Base-by-base conservation (phyloP, 1,139 yeast genomes). In the Debaryomyces sp. region DNA sequence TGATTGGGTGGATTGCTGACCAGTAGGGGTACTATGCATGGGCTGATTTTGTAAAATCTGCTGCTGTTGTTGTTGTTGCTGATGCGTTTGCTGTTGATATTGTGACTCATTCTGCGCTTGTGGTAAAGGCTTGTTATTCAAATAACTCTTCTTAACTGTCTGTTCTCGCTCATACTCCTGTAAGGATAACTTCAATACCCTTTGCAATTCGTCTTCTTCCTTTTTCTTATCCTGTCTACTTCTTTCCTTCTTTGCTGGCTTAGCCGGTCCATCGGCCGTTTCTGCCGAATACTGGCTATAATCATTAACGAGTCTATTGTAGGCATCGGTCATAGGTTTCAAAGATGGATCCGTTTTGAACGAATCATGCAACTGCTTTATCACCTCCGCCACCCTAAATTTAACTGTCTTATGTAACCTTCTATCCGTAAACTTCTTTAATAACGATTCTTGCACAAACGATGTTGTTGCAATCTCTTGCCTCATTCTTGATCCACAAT, bases 401-500 rank as follows among this genome's bases (percentile, higher is more conserved):
- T 89, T 90, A 48, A 94, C 89, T 3, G 85, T 77, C 34, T 73
- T 68, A 67, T 92, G 97, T 33, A 87, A 79, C 42, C 73, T 66
- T 21, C 71, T 65, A 58, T 84, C 89, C 15, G 75, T 77, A 29
- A 89, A 72, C 54, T 85, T 72, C 50, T 75, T 74, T 34, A 83
- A 61, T 44, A 94, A 70, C 21, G 77, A 50, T 24, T 71, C 75
- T 41, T 76, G 73, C 26, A 91, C 80, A 62, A 91, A 90, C 9
- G 77, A 62, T 55, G 81, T 82, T 21, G 91, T 76, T 32, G 96
- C 92, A 41, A 92, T 84, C 58, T 87, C 90, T 53, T 89, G 91
- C 58, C 85, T 85, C 81, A 89, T 82, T 56, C 91, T 76, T 2
- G 96, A 85, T 1, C 98, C 98, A 69, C 98, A 92, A 64, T 94